Conservation (phyloP, 495 filamentous ascomycete species). For the Amorphotheca resinae region DNA sequence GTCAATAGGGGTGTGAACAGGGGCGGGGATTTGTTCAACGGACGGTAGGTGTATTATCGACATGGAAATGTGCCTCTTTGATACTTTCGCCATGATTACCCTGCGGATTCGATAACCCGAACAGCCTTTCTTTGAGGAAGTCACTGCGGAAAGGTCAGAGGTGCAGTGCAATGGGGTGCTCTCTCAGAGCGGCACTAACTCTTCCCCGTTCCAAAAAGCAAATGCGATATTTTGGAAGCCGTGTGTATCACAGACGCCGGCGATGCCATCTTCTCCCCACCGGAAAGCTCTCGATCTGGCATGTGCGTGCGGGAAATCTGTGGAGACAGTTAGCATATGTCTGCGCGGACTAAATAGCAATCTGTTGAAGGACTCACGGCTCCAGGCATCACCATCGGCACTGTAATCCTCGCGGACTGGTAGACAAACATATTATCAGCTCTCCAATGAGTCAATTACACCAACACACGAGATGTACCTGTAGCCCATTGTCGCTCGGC, state of each 20-base stretch:
- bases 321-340: background rate
- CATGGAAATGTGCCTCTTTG: constrained; percentile 91
- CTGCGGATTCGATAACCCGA: constrained; percentile 88
- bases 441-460: background rate
- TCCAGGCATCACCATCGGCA: constrained; percentile 85
- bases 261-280: constrained; percentile 97
- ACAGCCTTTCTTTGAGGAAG: constrained; percentile 87
- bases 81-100: constrained; percentile 94
- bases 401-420: constrained; percentile 88
- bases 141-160: constrained; percentile 37
- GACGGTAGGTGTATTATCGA: constrained; percentile 79
- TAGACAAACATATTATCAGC: constrained; percentile 17
- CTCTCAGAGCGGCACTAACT: constrained; percentile 41
- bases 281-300: constrained; percentile 76
- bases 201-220: constrained; percentile 94
- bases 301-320: constrained; percentile 89
- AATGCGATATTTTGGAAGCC: constrained; percentile 85
- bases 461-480: constrained; percentile 31
- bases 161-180: constrained; percentile 4
- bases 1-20: constrained; percentile 4
- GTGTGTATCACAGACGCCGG: constrained; percentile 86
- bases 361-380: constrained; percentile 46
- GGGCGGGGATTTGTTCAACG: constrained; percentile 9
- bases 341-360: background rate
- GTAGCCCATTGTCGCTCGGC: constrained; percentile 83